These are phyloP conservation scores for Cucurbita ficifolia DNA, from an alignment of 306 rosid species.

Conservation along the genomic window DNA sequence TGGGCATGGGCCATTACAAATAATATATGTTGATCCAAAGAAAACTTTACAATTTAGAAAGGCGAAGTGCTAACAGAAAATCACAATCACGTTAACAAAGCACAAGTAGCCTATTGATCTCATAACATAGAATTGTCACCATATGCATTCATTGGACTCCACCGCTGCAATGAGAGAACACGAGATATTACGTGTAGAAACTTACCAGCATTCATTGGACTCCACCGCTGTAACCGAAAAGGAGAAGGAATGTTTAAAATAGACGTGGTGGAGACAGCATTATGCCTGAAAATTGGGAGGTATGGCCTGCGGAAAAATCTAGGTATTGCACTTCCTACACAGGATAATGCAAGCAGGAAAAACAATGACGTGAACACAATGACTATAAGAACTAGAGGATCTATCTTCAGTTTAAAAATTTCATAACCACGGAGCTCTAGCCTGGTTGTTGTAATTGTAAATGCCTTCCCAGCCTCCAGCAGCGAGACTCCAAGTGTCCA, in stretches of 20 bases:
- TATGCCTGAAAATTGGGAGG: constrained; percentile 68
- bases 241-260: constrained; percentile 62
- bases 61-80: background rate
- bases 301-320: constrained; percentile 58
- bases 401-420: constrained; percentile 47
- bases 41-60: background rate
- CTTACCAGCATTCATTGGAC: constrained; percentile 72
- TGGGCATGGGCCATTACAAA: too few relatives aligned
- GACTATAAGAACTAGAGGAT: constrained; percentile 38
- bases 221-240: constrained; percentile 72
- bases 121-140: background rate
- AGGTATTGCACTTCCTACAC: constrained; percentile 51
- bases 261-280: constrained; percentile 45
- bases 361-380: constrained; percentile 46
- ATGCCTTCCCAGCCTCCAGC: constrained; percentile 73
- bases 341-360: constrained; percentile 57
- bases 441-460: constrained; percentile 31
- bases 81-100: background rate
- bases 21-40: background rate
- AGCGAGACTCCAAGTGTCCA: constrained; percentile 98
- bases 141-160: background rate
- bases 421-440: constrained; percentile 41
- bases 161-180: constrained; percentile 4
- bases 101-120: background rate
- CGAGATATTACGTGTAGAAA: background rate